phyloP scores from a whole-genome alignment of 2,329 filamentous ascomycete species.

The Apiospora arundinis region DNA sequence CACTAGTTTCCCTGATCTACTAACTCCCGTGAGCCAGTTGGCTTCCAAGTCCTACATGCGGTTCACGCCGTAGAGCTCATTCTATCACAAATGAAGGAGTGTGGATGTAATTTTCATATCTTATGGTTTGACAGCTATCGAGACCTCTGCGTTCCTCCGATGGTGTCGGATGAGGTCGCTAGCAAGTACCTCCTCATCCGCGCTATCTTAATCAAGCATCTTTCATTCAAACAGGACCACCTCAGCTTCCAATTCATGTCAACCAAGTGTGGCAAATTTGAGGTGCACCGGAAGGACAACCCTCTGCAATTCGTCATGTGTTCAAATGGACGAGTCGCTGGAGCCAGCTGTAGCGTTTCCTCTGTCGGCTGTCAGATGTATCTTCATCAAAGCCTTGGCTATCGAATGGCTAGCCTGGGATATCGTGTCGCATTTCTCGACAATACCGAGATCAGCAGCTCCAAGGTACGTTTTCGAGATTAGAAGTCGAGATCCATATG shows the following conservation, averaged over 20 bases:
- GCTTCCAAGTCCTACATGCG: slow-evolving; percentile 75
- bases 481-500: neutral
- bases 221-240: slow-evolving; percentile 41
- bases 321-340: slow-evolving; percentile 61
- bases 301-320: slow-evolving; percentile 72
- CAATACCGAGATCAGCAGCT: slow-evolving; percentile 66
- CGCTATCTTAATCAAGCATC: slow-evolving; percentile 68
- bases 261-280: slow-evolving; percentile 56
- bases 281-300: slow-evolving; percentile 57
- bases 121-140: slow-evolving; percentile 69
- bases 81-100: slow-evolving; percentile 62
- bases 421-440: slow-evolving; percentile 70
- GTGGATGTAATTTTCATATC: slow-evolving; percentile 75
- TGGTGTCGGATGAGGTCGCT: slow-evolving; percentile 33
- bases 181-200: slow-evolving; percentile 68
- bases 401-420: slow-evolving; percentile 58
- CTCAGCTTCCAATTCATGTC: slow-evolving; percentile 52
- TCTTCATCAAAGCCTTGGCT: slow-evolving; percentile 54
- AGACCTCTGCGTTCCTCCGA: slow-evolving; percentile 60
- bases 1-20: slow-evolving; percentile 20
- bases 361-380: slow-evolving; percentile 12
- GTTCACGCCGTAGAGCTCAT: slow-evolving; percentile 73
- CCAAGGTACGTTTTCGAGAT: slow-evolving; percentile 54
- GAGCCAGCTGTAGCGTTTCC: slow-evolving; percentile 15
- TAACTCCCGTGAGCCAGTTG: slow-evolving; percentile 46